Percentiles rank a stretch among this genome's conserved stretches.
These are phyloP conservation scores for Moesziomyces sp. DNA, from an alignment of 1,284 basidiomycete genomes.

Conservation along the genomic window DNA sequence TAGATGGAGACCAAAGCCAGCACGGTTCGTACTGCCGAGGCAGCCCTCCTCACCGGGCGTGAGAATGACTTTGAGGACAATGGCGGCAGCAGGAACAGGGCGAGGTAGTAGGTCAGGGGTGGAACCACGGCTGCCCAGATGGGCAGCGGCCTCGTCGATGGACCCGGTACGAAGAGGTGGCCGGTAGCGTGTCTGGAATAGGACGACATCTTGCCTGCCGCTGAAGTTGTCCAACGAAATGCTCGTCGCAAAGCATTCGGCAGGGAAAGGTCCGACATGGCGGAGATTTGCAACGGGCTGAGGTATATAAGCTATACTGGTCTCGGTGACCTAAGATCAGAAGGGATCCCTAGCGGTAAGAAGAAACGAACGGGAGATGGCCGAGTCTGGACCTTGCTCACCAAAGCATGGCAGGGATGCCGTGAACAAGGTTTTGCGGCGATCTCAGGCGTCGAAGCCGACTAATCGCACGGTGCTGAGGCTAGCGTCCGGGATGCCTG, in stretches of 20 bases:
- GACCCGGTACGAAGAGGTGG: conserved; percentile 32
- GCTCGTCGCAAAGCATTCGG: conserved; percentile 7
- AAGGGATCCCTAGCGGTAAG: too few relatives aligned
- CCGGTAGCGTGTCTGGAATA: conserved; percentile 23
- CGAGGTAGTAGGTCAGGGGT: conserved; percentile 48
- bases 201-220: conserved; percentile 16
- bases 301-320: conserved; percentile 4
- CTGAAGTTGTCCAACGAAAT: conserved; percentile 8
- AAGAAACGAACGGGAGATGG: background rate
- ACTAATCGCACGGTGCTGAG: too few relatives aligned
- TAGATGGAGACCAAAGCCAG: conserved; percentile 31
- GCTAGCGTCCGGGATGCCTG: too few relatives aligned
- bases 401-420: conserved; percentile 5
- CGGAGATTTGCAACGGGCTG: background rate
- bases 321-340: too few relatives aligned
- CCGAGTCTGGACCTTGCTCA: conserved; percentile 10
- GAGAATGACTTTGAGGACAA: conserved; percentile 27
- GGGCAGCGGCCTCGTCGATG: conserved; percentile 22
- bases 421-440: too few relatives aligned
- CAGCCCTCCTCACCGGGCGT: conserved; percentile 1
- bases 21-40: conserved; percentile 7
- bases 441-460: too few relatives aligned
- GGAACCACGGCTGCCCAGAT: conserved; percentile 43
- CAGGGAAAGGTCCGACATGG: conserved; percentile 12
- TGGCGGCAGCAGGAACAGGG: conserved; percentile 40